phyloP scores from a whole-genome alignment of 345 rosid species.

The Corymbia maculata region DNA sequence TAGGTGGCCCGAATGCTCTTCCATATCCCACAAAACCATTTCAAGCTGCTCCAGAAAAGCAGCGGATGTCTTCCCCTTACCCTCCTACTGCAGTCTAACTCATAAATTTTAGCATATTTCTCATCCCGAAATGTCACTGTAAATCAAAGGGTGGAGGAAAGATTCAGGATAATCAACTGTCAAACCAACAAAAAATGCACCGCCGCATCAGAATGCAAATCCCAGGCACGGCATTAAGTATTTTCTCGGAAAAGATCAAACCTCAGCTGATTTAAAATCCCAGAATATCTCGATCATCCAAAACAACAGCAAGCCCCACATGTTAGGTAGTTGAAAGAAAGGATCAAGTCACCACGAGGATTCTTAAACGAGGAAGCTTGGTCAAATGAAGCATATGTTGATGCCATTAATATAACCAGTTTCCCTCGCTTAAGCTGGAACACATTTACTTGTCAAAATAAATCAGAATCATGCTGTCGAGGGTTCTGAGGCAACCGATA shows the following conservation, averaged over 20 bases:
- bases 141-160: background rate
- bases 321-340: background rate
- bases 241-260: no score
- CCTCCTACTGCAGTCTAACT: constrained; percentile 36
- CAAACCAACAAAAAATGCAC: background rate
- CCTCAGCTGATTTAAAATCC: background rate
- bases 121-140: constrained; percentile 18
- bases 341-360: background rate
- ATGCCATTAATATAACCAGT: background rate
- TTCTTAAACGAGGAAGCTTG: background rate
- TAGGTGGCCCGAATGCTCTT: constrained; percentile 41
- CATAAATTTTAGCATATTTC: constrained; percentile 41
- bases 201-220: background rate
- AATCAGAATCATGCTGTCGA: background rate
- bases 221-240: background rate
- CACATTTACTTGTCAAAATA: no score
- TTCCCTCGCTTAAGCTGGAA: background rate
- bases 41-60: constrained; percentile 40
- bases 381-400: background rate
- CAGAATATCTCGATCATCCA: background rate
- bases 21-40: constrained; percentile 40
- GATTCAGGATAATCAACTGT: background rate
- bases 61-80: constrained; percentile 38
- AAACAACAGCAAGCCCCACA: background rate
- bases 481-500: background rate